Base-by-base conservation (phyloP, 179 eudicot species). In the Corrigiola litoralis region DNA sequence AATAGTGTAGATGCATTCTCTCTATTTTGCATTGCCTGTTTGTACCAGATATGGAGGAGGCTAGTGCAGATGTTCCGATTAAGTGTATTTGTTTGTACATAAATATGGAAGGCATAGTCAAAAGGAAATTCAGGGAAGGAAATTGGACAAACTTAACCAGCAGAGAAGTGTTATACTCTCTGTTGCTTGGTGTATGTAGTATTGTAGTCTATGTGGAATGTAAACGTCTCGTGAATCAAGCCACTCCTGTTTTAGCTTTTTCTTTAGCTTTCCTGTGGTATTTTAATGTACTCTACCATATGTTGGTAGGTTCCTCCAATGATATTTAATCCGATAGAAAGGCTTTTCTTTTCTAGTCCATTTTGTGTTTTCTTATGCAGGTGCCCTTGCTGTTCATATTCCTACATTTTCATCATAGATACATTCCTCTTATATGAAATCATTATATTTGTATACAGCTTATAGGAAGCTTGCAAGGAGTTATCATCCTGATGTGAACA, bases 401-500 rank as follows among this genome's bases (percentile, higher is more conserved):
- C 48, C 32, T 61, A 29, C 25, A 2, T 31, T 53, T 33, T 57
- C 0, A 40, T 14, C 20, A 42, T 14, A 40, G 14, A 31, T 61
- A 9, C 31, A 32, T 55, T 49, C 11, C 36, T 24, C 36, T 13
- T 23, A 10, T 17, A 41, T 47, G 9, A 16, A 29, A 58, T n/a
- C 37, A 14, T 10, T 58, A 11, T 59, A 61, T 69, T 41, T 65
- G 18, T 70, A 29, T 73, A 69, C 89, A 92, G 98, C 95, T 66
- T 92, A 92, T 68, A 80, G 98, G 70, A 92, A 92, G 84, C 98
- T 92, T 70, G 98, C 98, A 17, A 82, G 98, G 77, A 89, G 79
- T 75, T 84, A 71, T 76, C 98, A 92, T 85, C 98, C 98, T 48
- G 98, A 92, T 79, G 98, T 92, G 62, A 92, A 90, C 85, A 92